Evolutionary conservation across 768 basidiomycete genomes (phyloP).

Genomic region (Rhodosporidiobolus odoratus): DNA sequence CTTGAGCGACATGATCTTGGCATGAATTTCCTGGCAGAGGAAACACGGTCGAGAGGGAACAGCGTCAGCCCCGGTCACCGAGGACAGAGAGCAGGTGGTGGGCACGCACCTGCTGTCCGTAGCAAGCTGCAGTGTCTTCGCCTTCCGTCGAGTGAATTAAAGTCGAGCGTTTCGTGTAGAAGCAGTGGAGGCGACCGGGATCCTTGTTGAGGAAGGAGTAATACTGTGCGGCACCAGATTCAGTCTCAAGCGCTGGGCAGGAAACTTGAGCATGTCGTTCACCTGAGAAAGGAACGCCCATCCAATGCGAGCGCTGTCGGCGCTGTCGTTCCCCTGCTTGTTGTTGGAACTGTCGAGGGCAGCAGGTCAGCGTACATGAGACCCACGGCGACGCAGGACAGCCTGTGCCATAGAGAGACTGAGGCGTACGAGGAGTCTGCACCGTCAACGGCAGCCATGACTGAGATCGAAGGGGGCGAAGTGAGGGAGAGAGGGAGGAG

Average conservation of each 20-base stretch:
- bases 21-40: conserved; percentile 77
- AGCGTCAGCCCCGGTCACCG: not conserved
- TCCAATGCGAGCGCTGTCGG: conserved; percentile 31
- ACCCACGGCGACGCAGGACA: not conserved
- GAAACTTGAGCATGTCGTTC: not conserved
- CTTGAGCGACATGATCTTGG: conserved; percentile 86
- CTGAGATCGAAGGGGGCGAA: not conserved
- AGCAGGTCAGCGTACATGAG: not conserved
- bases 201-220: conserved; percentile 99
- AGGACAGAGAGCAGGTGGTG: not conserved
- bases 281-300: conserved; percentile 39
- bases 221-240: conserved; percentile 59
- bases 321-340: conserved; percentile 9
- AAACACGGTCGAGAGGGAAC: not conserved
- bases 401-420: no score
- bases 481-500: not conserved
- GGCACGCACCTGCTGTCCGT: conserved; percentile 84
- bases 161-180: conserved; percentile 96
- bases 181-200: conserved; percentile 92
- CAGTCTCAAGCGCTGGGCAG: not conserved
- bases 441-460: conserved; percentile 13
- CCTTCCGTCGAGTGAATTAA: conserved; percentile 97
- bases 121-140: conserved; percentile 82
- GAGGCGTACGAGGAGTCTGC: conserved; percentile 18
- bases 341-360: not conserved